Evolutionary conservation across 805 yeast genomes (phyloP).

Genomic region (Tetrapisispora taiwanensis): DNA sequence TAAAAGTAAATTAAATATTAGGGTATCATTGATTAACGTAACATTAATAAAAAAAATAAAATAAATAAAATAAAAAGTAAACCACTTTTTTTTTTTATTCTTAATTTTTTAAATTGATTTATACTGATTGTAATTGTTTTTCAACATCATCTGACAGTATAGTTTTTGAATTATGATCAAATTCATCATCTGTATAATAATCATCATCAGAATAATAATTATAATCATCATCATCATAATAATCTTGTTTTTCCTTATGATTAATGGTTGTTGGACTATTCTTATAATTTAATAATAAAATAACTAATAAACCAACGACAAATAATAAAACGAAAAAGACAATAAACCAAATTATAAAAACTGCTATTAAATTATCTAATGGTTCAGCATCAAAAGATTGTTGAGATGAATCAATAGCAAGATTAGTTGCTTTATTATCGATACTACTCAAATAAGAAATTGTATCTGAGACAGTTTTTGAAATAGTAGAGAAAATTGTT

Average conservation of each 20-base stretch:
- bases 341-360: conserved; percentile 4
- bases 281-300: neutral
- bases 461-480: conserved; percentile 1
- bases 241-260: neutral
- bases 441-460: neutral
- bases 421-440: neutral
- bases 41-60: too few species aligned
- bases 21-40: neutral
- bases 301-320: neutral
- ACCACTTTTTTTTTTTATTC: too few species aligned
- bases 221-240: neutral
- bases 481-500: conserved; percentile 1
- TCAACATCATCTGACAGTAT: neutral
- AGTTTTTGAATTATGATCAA: neutral
- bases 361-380: conserved; percentile 4
- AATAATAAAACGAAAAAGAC: conserved; percentile 2
- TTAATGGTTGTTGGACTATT: neutral
- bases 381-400: conserved; percentile 2
- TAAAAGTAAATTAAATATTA: conserved; percentile 1
- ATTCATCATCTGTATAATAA: neutral
- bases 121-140: neutral
- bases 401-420: neutral
- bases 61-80: neutral
- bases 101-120: neutral
- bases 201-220: neutral